Conservation (phyloP, 495 filamentous ascomycete species). For the Jackrogersella multiformis region DNA sequence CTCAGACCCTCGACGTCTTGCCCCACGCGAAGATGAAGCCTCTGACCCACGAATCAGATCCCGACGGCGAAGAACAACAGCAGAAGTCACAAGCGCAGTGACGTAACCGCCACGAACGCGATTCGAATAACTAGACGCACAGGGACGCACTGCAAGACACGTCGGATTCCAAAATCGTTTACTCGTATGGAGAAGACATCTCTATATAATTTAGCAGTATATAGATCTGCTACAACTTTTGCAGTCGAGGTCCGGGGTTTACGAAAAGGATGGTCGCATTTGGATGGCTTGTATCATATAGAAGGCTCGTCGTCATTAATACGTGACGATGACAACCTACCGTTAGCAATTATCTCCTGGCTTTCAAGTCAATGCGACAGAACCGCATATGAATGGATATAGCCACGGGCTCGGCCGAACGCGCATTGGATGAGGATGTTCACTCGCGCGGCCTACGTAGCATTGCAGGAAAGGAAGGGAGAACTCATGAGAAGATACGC, state of each 20-base stretch:
- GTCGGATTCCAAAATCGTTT: neutral
- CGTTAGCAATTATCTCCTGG: conserved; percentile 6
- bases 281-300: neutral
- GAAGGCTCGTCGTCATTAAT: neutral
- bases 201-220: conserved; percentile 9
- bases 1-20: conserved; percentile 50
- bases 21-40: conserved; percentile 50
- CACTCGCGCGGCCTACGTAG: conserved; percentile 3
- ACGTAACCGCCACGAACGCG: neutral
- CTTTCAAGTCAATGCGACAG: neutral
- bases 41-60: conserved; percentile 25
- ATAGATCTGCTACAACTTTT: neutral
- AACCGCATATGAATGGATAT: conserved; percentile 10
- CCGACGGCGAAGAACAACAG: conserved; percentile 27
- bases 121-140: neutral
- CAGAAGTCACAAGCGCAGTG: conserved; percentile 16
- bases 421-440: conserved; percentile 5
- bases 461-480: conserved; percentile 8
- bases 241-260: neutral
- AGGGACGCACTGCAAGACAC: neutral
- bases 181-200: neutral
- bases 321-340: neutral
- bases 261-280: neutral
- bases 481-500: conserved; percentile 5
- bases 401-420: neutral